Evolutionary conservation across 2,329 filamentous ascomycete species (phyloP).

Genomic region (Ceratocystis colombiana): DNA sequence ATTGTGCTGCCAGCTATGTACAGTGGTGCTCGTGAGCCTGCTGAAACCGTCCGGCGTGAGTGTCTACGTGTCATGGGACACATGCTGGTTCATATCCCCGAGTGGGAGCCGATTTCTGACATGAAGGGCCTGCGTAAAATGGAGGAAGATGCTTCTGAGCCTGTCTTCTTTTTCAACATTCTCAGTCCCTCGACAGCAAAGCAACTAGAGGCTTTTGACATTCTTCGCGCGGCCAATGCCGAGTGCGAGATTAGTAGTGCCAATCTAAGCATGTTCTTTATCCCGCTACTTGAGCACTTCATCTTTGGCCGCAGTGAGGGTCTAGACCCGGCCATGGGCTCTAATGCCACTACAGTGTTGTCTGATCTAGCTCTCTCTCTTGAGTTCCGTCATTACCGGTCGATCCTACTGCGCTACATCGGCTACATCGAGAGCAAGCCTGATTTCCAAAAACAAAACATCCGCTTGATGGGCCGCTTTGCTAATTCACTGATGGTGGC

Average conservation of each 20-base stretch:
- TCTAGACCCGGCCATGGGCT: conserved; percentile 77
- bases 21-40: conserved; percentile 62
- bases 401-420: conserved; percentile 72
- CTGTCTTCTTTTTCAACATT: conserved; percentile 85
- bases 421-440: conserved; percentile 70
- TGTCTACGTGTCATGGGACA: conserved; percentile 70
- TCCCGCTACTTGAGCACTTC: conserved; percentile 89
- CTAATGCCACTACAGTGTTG: conserved; percentile 75
- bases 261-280: conserved; percentile 76
- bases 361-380: conserved; percentile 63
- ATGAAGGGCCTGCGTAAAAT: conserved; percentile 55
- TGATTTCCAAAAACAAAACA: conserved; percentile 74
- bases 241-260: conserved; percentile 57
- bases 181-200: conserved; percentile 81
- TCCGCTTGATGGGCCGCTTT: conserved; percentile 69
- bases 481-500: conserved; percentile 58
- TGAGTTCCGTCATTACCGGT: conserved; percentile 84
- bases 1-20: conserved; percentile 68
- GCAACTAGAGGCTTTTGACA: conserved; percentile 70
- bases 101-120: conserved; percentile 62
- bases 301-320: conserved; percentile 69
- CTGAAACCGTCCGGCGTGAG: conserved; percentile 76
- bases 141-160: conserved; percentile 48
- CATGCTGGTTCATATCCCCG: conserved; percentile 59
- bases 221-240: conserved; percentile 59